These are phyloP conservation scores for Pseudevernia furfuracea DNA, from an alignment of 495 filamentous ascomycete species.

Conservation along the genomic window DNA sequence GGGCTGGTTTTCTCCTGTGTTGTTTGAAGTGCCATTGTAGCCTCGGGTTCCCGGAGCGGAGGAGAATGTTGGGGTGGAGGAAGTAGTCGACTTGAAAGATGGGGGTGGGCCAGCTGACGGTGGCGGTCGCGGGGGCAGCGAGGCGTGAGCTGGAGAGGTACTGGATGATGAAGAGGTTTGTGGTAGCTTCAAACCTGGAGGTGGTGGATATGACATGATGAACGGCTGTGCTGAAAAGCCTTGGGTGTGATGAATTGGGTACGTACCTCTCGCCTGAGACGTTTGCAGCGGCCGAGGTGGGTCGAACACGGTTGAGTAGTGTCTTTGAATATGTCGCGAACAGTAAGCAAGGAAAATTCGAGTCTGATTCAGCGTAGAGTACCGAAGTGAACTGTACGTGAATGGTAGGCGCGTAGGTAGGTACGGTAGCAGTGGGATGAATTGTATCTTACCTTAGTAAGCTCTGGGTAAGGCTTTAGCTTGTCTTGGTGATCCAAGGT, in stretches of 20 bases:
- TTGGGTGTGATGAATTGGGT: conserved; percentile 31
- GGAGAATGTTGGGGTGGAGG: conserved; percentile 34
- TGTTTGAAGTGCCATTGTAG: conserved; percentile 30
- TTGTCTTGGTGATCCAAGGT: too few species aligned
- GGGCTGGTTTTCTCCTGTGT: conserved; percentile 24
- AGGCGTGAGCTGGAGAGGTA: conserved; percentile 50
- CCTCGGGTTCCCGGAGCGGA: conserved; percentile 34
- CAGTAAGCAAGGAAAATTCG: background rate
- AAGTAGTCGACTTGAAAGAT: conserved; percentile 55
- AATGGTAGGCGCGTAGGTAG: too few species aligned
- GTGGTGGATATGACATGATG: conserved; percentile 92
- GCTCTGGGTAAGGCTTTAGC: background rate
- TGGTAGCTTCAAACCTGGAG: conserved; percentile 67
- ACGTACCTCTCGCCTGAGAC: conserved; percentile 56
- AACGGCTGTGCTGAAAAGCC: conserved; percentile 52
- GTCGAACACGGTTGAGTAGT: background rate
- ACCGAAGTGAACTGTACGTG: too few species aligned
- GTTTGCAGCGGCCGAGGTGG: conserved; percentile 31
- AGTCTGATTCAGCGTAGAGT: background rate
- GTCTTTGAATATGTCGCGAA: background rate
- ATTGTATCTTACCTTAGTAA: too few species aligned
- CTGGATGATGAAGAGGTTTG: conserved; percentile 28
- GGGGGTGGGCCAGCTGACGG: conserved; percentile 49
- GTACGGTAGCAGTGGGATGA: background rate
- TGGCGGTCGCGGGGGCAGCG: conserved; percentile 79